Evolutionary conservation across 805 yeast species (phyloP).

Genomic region (Candida yuanshanica): DNA sequence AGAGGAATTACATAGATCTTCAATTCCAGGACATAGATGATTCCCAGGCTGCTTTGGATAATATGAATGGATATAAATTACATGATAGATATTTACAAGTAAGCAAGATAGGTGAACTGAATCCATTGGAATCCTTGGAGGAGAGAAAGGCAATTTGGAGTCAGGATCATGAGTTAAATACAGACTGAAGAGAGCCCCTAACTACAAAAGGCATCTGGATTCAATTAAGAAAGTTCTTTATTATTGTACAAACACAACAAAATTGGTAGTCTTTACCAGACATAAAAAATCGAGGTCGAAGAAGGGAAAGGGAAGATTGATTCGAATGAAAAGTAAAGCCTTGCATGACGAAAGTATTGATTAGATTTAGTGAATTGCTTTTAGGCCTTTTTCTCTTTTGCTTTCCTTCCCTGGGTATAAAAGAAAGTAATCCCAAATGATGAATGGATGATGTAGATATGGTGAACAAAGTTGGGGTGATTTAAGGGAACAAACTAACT

Average conservation of each 20-base stretch:
- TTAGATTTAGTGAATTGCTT: too few species aligned
- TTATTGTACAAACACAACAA: conserved; percentile 8
- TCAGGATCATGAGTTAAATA: conserved; percentile 1
- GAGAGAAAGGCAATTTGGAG: conserved; percentile 14
- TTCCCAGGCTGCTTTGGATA: conserved; percentile 19
- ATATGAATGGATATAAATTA: conserved; percentile 19
- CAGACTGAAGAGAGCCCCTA: too few species aligned
- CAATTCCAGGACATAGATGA: conserved; percentile 22
- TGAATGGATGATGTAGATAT: too few species aligned
- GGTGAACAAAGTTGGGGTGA: too few species aligned
- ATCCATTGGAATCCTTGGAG: conserved; percentile 3
- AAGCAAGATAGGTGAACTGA: conserved; percentile 10
- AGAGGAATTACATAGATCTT: conserved; percentile 13
- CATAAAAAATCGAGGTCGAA: not conserved
- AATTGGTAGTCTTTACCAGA: not conserved
- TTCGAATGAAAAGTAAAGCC: too few species aligned
- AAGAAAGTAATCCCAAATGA: too few species aligned
- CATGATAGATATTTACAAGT: conserved; percentile 17
- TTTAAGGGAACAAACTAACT: not conserved
- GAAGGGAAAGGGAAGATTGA: too few species aligned
- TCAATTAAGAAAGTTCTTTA: not conserved
- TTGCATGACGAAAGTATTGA: too few species aligned
- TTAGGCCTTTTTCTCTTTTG: too few species aligned
- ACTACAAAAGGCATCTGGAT: not conserved
- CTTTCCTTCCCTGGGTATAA: too few species aligned